A percentile compares a stretch with the other conserved stretches of the same genome.
Evolutionary conservation across 495 filamentous ascomycete species (phyloP).

Genomic region (Penicillium arizonense): DNA sequence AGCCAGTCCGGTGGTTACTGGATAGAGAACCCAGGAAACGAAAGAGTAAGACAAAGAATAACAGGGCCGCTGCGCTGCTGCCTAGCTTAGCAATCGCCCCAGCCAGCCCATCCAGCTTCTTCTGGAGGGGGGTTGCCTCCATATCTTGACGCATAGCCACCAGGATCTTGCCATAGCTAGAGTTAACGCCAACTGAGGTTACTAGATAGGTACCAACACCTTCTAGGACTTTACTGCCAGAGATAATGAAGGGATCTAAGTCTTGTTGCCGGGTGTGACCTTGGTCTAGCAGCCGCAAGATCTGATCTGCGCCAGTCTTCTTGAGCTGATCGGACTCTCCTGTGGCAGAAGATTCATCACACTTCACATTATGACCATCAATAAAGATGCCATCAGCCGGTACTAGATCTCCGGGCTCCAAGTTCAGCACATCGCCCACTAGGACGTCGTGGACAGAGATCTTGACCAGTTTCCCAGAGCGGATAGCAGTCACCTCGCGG

Average conservation of each 20-base stretch:
- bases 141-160: constrained; percentile 88
- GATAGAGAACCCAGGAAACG: constrained; percentile 61
- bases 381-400: constrained; percentile 78
- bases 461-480: constrained; percentile 72
- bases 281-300: constrained; percentile 74
- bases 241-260: constrained; percentile 90
- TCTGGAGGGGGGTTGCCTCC: constrained; percentile 89
- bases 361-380: constrained; percentile 72
- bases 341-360: constrained; percentile 80
- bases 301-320: constrained; percentile 72
- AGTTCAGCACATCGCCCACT: constrained; percentile 80
- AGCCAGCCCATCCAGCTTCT: constrained; percentile 85
- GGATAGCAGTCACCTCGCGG: constrained; percentile 67
- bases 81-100: constrained; percentile 94
- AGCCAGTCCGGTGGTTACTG: constrained; percentile 36
- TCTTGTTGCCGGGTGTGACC: constrained; percentile 69
- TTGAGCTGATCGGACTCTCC: constrained; percentile 81
- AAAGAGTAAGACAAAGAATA: constrained; percentile 90
- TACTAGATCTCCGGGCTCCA: constrained; percentile 85
- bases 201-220: constrained; percentile 85
- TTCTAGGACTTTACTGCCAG: constrained; percentile 88
- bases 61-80: constrained; percentile 72
- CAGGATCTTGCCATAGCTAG: constrained; percentile 87
- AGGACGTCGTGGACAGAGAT: constrained; percentile 79
- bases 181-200: constrained; percentile 84